Conservation (phyloP, 176 grass and related monocot species). For the Aegilops speltoides region DNA sequence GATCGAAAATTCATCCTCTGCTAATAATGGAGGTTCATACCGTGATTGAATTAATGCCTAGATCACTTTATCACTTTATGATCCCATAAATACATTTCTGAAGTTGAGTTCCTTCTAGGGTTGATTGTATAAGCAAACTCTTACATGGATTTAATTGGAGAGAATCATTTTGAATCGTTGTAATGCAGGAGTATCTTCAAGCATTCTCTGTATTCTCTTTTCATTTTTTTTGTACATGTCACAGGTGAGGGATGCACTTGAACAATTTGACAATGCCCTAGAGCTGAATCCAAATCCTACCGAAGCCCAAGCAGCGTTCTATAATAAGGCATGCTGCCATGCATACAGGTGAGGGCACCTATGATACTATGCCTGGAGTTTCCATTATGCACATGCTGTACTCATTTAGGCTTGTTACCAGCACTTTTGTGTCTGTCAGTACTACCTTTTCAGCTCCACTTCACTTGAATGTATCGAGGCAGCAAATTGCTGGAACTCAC, state of each 20-base stretch:
- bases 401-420: constrained; percentile 3
- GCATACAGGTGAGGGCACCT: constrained; percentile 68
- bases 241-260: constrained; percentile 82
- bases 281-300: constrained; percentile 74
- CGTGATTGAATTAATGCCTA: neutral
- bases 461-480: neutral
- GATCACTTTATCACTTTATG: neutral
- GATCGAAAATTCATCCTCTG: neutral
- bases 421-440: neutral
- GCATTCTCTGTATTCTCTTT: constrained; percentile 11
- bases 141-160: neutral
- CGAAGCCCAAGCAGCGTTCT: constrained; percentile 85
- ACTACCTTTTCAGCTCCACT: neutral
- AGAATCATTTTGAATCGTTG: neutral
- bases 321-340: constrained; percentile 99
- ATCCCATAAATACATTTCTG: neutral
- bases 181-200: neutral
- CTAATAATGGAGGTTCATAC: neutral
- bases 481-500: neutral
- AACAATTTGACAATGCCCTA: constrained; percentile 81
- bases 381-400: neutral
- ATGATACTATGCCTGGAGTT: neutral
- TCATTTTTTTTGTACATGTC: constrained; percentile 27
- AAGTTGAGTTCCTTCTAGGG: neutral
- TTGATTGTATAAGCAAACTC: neutral